Percentiles rank a stretch among this genome's conserved stretches.
phyloP scores from a whole-genome alignment of 139 green algal species.

The Chlorella sorokiniana region DNA sequence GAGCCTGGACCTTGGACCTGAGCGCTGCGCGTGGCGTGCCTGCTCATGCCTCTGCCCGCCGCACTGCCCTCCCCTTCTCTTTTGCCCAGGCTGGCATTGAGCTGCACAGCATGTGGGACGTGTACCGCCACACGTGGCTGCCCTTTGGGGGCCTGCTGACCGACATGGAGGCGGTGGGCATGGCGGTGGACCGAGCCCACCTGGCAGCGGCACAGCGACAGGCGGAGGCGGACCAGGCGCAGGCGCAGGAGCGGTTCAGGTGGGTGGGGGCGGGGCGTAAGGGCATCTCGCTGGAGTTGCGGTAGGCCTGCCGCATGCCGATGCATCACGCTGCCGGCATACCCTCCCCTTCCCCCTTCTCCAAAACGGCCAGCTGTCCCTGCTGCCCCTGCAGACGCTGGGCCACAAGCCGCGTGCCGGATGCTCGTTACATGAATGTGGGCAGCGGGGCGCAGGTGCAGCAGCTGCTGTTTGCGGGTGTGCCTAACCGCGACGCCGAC shows the following conservation, averaged over 20 bases:
- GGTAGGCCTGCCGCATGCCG: no score
- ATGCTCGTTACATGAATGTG: conserved; percentile 83
- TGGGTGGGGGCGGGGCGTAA: background rate
- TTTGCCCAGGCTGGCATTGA: conserved; percentile 3
- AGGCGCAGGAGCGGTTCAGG: conserved; percentile 69
- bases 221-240: conserved; percentile 61
- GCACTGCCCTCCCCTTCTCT: background rate
- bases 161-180: conserved; percentile 88
- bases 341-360: no score
- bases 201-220: conserved; percentile 53
- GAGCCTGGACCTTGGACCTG: background rate
- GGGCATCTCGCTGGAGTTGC: no score
- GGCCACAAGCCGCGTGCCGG: conserved; percentile 61
- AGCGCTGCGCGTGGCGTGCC: background rate
- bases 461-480: conserved; percentile 83
- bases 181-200: conserved; percentile 64
- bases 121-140: conserved; percentile 82
- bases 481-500: conserved; percentile 48
- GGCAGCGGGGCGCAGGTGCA: conserved; percentile 68
- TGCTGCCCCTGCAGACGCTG: conserved; percentile 47
- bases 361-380: no score
- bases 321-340: background rate
- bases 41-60: background rate
- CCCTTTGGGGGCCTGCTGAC: conserved; percentile 94
- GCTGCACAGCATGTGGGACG: conserved; percentile 68